Evolutionary conservation across 1,284 basidiomycete species (phyloP), one percentile per base, ranked within the genome.

Genomic region (Ceratobasidium sp.): DNA sequence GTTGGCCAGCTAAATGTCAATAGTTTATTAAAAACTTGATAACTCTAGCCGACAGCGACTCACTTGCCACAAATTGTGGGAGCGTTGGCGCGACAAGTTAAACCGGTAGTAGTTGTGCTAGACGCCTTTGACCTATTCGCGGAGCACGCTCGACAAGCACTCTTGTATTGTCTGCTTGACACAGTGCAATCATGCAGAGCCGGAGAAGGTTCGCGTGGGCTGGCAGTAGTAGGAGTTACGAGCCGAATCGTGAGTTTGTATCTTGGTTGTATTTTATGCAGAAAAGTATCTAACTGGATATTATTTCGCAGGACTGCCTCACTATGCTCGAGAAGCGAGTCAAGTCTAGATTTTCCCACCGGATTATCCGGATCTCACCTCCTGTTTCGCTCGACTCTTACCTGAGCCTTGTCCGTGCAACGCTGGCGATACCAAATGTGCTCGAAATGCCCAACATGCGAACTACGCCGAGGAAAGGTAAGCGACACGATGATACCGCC

Each of bases 121-220:
- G 95, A 98, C 77, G 90, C 90, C 11, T 95, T 97, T 79, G 96
- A 98, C 78, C 84, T 95, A 25, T 98, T 97, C 79, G 90, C 94
- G 0, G 85, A 89, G 12, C 94, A 96, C 80, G 87, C 94, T 56
- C 86, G 95, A 58, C 93, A 97, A 78, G 90, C 93, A 0, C 81
- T 96, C 7, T 84, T 96, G 2, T 96, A 96, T 77, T 96, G 94
- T 77, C 86, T 96, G n/a, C 84, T 95, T 75, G 90, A 94, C 77
- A 91, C 90, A 0, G 92, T 85, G 1, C 90, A 92, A 75, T 88
- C 85, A 69, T 90, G 88, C 77, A 85, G 86, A 66, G 75, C 75
- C 14, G 76, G 72, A 12, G 61, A 82, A 56, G 83, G 82, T 12
- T 85, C 79, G 76, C 86, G 85, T 72, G 95, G 95, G 0, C 81